Evolutionary conservation across 305 asterid species (phyloP).

Genomic region (Rubia peregrina): DNA sequence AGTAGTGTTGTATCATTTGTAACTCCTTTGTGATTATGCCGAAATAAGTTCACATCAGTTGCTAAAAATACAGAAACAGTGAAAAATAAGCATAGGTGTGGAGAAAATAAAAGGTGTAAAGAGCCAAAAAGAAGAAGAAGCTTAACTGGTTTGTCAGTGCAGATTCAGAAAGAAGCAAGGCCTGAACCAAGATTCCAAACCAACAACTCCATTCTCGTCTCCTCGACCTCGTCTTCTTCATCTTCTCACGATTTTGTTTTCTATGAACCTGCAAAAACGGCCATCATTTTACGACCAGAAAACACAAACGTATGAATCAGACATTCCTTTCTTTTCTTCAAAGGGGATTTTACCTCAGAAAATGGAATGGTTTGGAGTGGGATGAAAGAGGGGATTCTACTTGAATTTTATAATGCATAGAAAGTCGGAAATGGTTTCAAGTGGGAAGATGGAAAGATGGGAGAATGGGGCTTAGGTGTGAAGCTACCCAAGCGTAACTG

Average conservation of each 20-base stretch:
- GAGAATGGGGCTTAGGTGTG: conserved; percentile 13
- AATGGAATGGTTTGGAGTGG: background rate
- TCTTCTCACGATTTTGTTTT: background rate
- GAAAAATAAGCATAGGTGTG: background rate
- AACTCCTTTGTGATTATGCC: background rate
- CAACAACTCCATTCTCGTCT: conserved; percentile 17
- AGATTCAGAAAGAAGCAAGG: conserved; percentile 28
- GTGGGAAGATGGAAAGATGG: conserved; percentile 5
- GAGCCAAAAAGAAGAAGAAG: background rate
- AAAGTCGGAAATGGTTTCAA: background rate
- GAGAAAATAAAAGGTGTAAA: background rate
- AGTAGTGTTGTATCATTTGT: too few relatives aligned
- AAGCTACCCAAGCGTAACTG: conserved; percentile 9
- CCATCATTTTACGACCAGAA: background rate
- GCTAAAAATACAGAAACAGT: background rate
- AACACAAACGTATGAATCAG: background rate
- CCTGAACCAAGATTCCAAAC: conserved; percentile 29
- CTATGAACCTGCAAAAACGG: conserved; percentile 4
- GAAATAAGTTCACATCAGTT: background rate
- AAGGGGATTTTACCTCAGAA: background rate
- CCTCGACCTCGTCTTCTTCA: conserved; percentile 26
- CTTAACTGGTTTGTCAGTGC: conserved; percentile 37
- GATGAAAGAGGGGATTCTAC: background rate
- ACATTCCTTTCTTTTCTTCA: background rate
- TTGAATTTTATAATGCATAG: background rate